Evolutionary conservation across 2,329 filamentous ascomycete species (phyloP).

Genomic region (Podosphaera aphanis): DNA sequence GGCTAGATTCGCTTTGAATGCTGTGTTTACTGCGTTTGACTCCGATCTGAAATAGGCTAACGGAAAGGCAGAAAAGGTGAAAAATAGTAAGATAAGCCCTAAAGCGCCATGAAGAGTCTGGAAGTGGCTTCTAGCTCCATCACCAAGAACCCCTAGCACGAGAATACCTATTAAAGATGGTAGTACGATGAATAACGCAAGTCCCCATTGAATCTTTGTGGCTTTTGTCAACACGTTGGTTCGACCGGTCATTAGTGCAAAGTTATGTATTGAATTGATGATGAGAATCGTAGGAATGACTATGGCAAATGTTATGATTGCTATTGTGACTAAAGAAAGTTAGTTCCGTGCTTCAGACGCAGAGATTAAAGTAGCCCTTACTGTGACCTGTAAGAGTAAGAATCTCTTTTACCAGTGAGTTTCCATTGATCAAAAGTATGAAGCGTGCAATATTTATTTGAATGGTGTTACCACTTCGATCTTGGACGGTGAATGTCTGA

Average conservation of each 20-base stretch:
- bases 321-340: slow-evolving; percentile 1
- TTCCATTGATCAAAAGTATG: neutral
- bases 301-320: slow-evolving; percentile 1
- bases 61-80: slow-evolving; percentile 1
- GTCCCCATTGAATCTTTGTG: slow-evolving; percentile 1
- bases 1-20: neutral
- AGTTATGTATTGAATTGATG: slow-evolving; percentile 1
- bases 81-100: slow-evolving; percentile 1
- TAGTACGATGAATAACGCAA: slow-evolving; percentile 1
- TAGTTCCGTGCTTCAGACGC: neutral
- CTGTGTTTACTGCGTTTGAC: neutral
- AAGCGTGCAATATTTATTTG: neutral
- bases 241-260: slow-evolving; percentile 2
- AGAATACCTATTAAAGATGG: slow-evolving; percentile 1
- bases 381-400: slow-evolving; percentile 1
- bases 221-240: neutral
- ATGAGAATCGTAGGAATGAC: slow-evolving; percentile 2
- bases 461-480: neutral
- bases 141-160: slow-evolving; percentile 1
- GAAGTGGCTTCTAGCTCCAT: slow-evolving; percentile 2
- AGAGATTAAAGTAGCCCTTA: neutral
- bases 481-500: neutral
- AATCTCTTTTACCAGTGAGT: neutral
- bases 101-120: slow-evolving; percentile 2
- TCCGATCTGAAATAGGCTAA: neutral